Evolutionary conservation across 2,329 filamentous ascomycete species (phyloP).

Genomic region (Aspergillus pseudoterreus): DNA sequence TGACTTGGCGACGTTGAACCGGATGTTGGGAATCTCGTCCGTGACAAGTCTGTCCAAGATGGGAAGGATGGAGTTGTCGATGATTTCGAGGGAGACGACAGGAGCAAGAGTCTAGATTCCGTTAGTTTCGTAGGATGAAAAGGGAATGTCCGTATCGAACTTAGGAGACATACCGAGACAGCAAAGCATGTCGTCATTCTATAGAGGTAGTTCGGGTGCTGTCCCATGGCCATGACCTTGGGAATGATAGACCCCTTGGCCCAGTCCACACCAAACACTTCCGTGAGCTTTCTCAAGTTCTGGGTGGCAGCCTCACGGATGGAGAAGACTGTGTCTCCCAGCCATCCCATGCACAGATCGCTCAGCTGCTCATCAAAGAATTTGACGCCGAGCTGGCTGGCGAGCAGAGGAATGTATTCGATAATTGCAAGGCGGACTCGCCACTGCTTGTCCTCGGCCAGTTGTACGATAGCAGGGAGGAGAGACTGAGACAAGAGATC

Average conservation of each 20-base stretch:
- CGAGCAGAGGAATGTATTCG: slow-evolving; percentile 95
- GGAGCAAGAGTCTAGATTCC: slow-evolving; percentile 75
- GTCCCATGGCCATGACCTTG: slow-evolving; percentile 97
- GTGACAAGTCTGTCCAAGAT: slow-evolving; percentile 92
- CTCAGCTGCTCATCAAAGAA: slow-evolving; percentile 99
- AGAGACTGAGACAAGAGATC: slow-evolving; percentile 94
- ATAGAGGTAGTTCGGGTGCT: slow-evolving; percentile 98
- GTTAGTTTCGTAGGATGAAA: slow-evolving; percentile 20
- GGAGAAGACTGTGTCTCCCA: slow-evolving; percentile 97
- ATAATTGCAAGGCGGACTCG: slow-evolving; percentile 96
- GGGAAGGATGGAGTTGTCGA: slow-evolving; percentile 86
- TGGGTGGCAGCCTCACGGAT: slow-evolving; percentile 96
- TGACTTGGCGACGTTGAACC: slow-evolving; percentile 98
- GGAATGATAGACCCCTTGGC: slow-evolving; percentile 95
- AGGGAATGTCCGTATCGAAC: slow-evolving; percentile 3
- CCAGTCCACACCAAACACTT: slow-evolving; percentile 98
- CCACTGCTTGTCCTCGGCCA: slow-evolving; percentile 99
- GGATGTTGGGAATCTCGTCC: slow-evolving; percentile 97
- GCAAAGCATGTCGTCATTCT: slow-evolving; percentile 99
- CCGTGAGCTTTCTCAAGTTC: slow-evolving; percentile 96
- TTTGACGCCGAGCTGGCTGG: slow-evolving; percentile 89
- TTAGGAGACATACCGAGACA: slow-evolving; percentile 70
- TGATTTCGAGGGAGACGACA: slow-evolving; percentile 89
- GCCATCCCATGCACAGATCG: slow-evolving; percentile 95
- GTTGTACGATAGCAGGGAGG: slow-evolving; percentile 91